phyloP scores from a whole-genome alignment of 768 basidiomycete genomes.

The Suillus alpinus region DNA sequence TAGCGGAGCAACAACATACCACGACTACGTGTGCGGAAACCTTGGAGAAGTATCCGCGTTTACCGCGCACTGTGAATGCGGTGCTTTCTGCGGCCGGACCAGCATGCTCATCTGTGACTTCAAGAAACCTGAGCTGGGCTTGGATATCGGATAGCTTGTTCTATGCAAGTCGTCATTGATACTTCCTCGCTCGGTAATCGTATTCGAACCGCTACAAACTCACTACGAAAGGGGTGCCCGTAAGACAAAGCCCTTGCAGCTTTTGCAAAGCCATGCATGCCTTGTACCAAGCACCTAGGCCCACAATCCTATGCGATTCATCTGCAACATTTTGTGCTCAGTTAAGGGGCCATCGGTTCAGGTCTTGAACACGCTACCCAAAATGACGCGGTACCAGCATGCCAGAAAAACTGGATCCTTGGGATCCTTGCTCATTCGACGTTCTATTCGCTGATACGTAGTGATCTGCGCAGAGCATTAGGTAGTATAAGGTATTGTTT shows the following conservation, averaged over 20 bases:
- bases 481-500: neutral
- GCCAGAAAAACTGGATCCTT: neutral
- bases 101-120: neutral
- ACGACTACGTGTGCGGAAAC: neutral
- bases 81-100: neutral
- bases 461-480: neutral
- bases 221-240: neutral
- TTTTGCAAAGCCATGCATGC: neutral
- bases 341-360: neutral
- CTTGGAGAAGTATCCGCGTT: neutral
- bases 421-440: neutral
- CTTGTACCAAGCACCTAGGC: neutral
- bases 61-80: neutral
- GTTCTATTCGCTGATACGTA: neutral
- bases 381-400: neutral
- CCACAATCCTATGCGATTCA: neutral
- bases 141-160: neutral
- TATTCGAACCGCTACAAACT: neutral
- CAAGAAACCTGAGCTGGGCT: neutral
- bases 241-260: neutral
- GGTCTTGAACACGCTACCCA: neutral
- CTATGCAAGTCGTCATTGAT: neutral
- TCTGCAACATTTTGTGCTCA: neutral
- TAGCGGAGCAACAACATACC: neutral
- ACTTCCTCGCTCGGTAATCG: neutral